Evolutionary conservation across 768 basidiomycete genomes (phyloP), one percentile per base, ranked within the genome.

Genomic region (Tylopilus sp.): DNA sequence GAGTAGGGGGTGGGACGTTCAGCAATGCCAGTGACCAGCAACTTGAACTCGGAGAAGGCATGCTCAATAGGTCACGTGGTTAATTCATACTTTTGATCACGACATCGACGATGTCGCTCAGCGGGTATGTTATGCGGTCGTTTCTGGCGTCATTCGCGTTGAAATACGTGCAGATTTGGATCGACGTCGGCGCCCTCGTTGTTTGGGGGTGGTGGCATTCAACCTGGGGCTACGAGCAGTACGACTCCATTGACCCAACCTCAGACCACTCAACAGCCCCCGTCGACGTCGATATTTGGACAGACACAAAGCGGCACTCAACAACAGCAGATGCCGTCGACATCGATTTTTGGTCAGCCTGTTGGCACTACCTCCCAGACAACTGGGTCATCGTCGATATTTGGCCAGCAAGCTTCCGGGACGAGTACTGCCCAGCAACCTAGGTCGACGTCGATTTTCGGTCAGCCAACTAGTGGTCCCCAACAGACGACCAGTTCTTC

Each of bases 131-230:
- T 33, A 50, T 14, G 4, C 12, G 13, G n/a, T 53, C 30, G 17
- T 25, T 10, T 38, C 12, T 49, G 21, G 45, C 6, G 4, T 45
- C 14, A 14, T 24, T 48, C 24, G 28, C 5, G 48, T 54, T 62
- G 41, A 67, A 34, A 3, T 50, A 19, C 24, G 9, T 28, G 19
- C 51, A 67, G 66, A 30, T 56, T 76, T 19, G 72, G 74, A 25
- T 78, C 79, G 64, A 72, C 76, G 38, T 74, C 75, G 55, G 68
- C 75, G 30, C 59, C 71, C 34, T 57, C 68, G 40, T 48, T 70
- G 31, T 72, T 74, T 8, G 42, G 50, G 17, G 4, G 24, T n/a
- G 30, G 5, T 17, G 53, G 54, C 29, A 60, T 65, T 41, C 63
- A 69, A 45, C 71, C 67, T 6, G 42, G 61, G 57, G 48, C 69